These are phyloP conservation scores for Gardenia jasminoides DNA, from an alignment of 257 asterid species.

Conservation along the genomic window DNA sequence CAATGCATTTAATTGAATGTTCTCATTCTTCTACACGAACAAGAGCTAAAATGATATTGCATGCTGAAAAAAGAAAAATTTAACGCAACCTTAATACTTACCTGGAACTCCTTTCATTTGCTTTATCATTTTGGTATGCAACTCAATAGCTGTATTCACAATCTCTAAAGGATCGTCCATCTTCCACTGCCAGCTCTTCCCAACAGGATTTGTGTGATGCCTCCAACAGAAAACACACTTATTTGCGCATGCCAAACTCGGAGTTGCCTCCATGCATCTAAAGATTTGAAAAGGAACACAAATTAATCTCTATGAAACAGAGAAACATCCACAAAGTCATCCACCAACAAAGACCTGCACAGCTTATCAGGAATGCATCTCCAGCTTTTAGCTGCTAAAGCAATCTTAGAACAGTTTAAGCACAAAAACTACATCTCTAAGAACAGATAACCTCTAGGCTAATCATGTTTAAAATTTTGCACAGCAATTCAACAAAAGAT, in stretches of 20 bases:
- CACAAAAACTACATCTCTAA: not conserved
- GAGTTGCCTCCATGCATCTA: conserved; percentile 99
- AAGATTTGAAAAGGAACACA: conserved; percentile 14
- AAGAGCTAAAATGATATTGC: not conserved
- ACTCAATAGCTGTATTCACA: conserved; percentile 79
- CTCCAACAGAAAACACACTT: conserved; percentile 99
- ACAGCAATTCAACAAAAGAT: not conserved
- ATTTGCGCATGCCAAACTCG: conserved; percentile 98
- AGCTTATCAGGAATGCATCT: not conserved
- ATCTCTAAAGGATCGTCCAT: conserved; percentile 95
- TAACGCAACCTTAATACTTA: conserved; percentile 20
- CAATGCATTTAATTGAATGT: not conserved
- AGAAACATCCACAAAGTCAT: not conserved
- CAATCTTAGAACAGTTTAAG: not conserved
- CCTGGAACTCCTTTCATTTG: conserved; percentile 99
- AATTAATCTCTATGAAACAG: not conserved
- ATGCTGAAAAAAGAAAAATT: not conserved
- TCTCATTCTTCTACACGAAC: not conserved
- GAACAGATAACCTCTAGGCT: not conserved
- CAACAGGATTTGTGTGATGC: conserved; percentile 98
- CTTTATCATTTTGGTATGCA: conserved; percentile 86
- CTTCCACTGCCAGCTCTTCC: conserved; percentile 97
- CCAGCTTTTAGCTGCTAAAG: not conserved
- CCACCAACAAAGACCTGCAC: not conserved
- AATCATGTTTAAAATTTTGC: not conserved